Evolutionary conservation across 2,329 filamentous ascomycete genomes (phyloP).

Genomic region (Stagonosporopsis cucurbitacearum): DNA sequence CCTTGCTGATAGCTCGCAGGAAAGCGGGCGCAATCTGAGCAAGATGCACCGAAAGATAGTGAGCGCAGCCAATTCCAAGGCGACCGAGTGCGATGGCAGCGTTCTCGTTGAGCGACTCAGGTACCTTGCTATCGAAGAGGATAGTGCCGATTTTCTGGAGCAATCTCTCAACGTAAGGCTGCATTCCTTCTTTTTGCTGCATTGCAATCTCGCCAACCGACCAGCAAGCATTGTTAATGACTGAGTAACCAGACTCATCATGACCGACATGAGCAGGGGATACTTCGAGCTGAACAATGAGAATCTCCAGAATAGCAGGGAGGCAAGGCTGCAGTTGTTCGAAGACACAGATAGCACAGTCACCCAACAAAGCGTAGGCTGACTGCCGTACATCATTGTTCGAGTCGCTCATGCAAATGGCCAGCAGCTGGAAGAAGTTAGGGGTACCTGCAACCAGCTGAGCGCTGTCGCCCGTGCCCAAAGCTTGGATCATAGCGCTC

Average conservation of each 20-base stretch:
- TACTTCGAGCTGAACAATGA: slow-evolving; percentile 88
- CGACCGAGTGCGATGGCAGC: slow-evolving; percentile 91
- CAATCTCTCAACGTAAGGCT: slow-evolving; percentile 76
- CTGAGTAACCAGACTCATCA: slow-evolving; percentile 83
- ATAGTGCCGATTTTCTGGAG: slow-evolving; percentile 81
- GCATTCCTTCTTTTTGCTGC: slow-evolving; percentile 74
- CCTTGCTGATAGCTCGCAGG: slow-evolving; percentile 78
- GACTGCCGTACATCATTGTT: slow-evolving; percentile 95
- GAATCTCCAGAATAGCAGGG: slow-evolving; percentile 74
- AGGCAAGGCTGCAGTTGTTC: slow-evolving; percentile 78
- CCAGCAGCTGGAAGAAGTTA: slow-evolving; percentile 87
- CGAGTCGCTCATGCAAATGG: slow-evolving; percentile 89
- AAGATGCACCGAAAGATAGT: slow-evolving; percentile 79
- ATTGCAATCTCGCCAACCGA: slow-evolving; percentile 91
- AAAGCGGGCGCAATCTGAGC: slow-evolving; percentile 82
- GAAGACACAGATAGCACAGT: slow-evolving; percentile 93
- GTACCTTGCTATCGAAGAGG: slow-evolving; percentile 82
- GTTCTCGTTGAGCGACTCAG: slow-evolving; percentile 88
- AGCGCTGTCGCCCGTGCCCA: slow-evolving; percentile 75
- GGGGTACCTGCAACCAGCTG: slow-evolving; percentile 77
- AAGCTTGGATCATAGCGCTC: slow-evolving; percentile 89
- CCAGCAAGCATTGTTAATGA: slow-evolving; percentile 99
- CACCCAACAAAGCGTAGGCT: slow-evolving; percentile 90
- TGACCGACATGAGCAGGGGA: slow-evolving; percentile 73
- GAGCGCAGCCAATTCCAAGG: slow-evolving; percentile 79